These are phyloP conservation scores for Aspergillus floridensis DNA, from an alignment of 2,329 filamentous ascomycete species.

Conservation along the genomic window DNA sequence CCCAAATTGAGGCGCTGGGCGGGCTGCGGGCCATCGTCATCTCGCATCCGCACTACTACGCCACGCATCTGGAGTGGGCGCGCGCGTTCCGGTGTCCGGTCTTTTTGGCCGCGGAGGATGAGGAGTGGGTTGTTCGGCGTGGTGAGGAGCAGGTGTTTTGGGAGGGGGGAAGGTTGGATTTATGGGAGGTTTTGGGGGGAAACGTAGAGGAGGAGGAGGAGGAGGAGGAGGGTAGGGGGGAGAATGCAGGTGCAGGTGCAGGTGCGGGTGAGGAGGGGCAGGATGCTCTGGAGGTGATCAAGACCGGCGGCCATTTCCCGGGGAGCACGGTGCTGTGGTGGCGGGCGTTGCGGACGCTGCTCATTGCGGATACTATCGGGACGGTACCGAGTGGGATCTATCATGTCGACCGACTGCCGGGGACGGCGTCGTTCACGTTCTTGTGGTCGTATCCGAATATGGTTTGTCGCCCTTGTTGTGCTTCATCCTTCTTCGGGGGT, in stretches of 20 bases:
- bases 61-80: slow-evolving; percentile 73
- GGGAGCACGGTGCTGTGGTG: slow-evolving; percentile 68
- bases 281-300: slow-evolving; percentile 59
- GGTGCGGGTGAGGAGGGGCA: background rate
- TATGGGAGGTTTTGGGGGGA: background rate
- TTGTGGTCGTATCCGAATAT: slow-evolving; percentile 74
- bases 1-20: slow-evolving; percentile 57
- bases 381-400: slow-evolving; percentile 56
- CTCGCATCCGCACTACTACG: slow-evolving; percentile 79
- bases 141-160: slow-evolving; percentile 33
- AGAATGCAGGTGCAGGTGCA: background rate
- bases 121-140: slow-evolving; percentile 58
- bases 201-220: background rate
- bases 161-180: slow-evolving; percentile 34
- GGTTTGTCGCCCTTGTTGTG: slow-evolving; percentile 20
- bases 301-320: slow-evolving; percentile 76
- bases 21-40: slow-evolving; percentile 71
- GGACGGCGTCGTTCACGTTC: slow-evolving; percentile 60
- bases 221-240: background rate
- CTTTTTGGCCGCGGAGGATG: slow-evolving; percentile 65
- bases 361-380: slow-evolving; percentile 75
- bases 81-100: slow-evolving; percentile 66
- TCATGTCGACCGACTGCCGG: slow-evolving; percentile 35
- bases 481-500: no score
- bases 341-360: slow-evolving; percentile 58